A percentile compares a stretch with the other conserved stretches of the same genome.
phyloP scores from a whole-genome alignment of 148 eudicot genomes.

The Chenopodium berlandieri region DNA sequence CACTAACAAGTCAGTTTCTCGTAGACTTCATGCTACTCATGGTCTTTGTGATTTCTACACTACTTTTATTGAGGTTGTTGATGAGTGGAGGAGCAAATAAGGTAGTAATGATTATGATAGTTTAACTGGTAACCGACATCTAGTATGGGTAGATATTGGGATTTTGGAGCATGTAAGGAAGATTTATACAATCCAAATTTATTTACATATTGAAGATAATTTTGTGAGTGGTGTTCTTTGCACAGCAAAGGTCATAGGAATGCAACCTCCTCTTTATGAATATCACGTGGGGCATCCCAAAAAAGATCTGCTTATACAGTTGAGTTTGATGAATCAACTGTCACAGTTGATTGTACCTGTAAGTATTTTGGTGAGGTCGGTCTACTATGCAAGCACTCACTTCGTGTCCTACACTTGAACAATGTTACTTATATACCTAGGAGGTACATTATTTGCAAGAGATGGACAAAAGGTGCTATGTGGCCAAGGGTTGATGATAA shows the following conservation, averaged over 20 bases:
- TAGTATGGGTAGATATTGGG: background rate
- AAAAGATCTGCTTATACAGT: too few relatives aligned
- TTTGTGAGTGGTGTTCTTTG: background rate
- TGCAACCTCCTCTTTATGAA: background rate
- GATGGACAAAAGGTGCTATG: too few relatives aligned
- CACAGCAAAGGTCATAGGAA: background rate
- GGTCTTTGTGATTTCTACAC: background rate
- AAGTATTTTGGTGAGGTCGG: too few relatives aligned
- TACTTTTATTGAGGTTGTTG: background rate
- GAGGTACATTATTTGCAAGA: too few relatives aligned
- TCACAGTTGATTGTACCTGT: too few relatives aligned
- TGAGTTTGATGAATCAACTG: too few relatives aligned
- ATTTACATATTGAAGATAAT: background rate
- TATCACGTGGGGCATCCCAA: background rate
- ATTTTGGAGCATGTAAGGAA: background rate
- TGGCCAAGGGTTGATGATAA: too few relatives aligned
- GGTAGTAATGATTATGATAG: background rate
- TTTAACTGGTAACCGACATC: background rate
- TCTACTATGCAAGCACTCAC: too few relatives aligned
- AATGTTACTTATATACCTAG: too few relatives aligned
- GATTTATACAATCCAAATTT: background rate
- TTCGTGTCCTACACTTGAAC: too few relatives aligned
- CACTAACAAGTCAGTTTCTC: background rate
- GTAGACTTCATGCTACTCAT: background rate
- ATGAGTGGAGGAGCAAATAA: background rate